A percentile compares a stretch with the other conserved stretches of the same genome.
Evolutionary conservation across 768 basidiomycete genomes (phyloP).

Genomic region (Strobilomyces echinocephalus): DNA sequence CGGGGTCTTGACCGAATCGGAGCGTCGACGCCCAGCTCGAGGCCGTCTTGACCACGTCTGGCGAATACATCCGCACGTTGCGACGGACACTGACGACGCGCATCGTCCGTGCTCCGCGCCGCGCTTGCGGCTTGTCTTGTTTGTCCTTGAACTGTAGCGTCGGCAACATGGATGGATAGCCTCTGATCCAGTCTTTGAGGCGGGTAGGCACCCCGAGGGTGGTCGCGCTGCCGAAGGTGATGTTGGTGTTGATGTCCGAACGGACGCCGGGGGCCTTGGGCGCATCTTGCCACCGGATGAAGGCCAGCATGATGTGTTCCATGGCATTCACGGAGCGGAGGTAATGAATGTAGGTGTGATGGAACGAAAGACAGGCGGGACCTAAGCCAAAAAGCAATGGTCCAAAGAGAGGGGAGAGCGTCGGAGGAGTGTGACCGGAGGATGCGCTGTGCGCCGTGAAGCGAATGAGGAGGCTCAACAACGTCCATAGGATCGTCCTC

Average conservation of each 20-base stretch:
- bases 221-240: slow-evolving; percentile 45
- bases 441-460: slow-evolving; percentile 78
- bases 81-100: slow-evolving; percentile 72
- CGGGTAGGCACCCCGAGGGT: slow-evolving; percentile 72
- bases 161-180: slow-evolving; percentile 80
- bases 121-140: slow-evolving; percentile 53
- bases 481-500: slow-evolving; percentile 57
- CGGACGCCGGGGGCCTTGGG: slow-evolving; percentile 34
- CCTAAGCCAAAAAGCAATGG: slow-evolving; percentile 85
- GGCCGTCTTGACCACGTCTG: slow-evolving; percentile 71
- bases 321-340: slow-evolving; percentile 80
- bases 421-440: slow-evolving; percentile 88
- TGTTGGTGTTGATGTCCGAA: slow-evolving; percentile 29
- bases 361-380: slow-evolving; percentile 45
- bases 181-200: slow-evolving; percentile 88
- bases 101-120: slow-evolving; percentile 74
- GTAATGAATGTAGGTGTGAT: slow-evolving; percentile 62
- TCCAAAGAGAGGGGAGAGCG: slow-evolving; percentile 84
- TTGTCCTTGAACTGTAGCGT: slow-evolving; percentile 47
- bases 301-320: slow-evolving; percentile 90
- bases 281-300: slow-evolving; percentile 77
- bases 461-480: slow-evolving; percentile 77
- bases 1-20: slow-evolving; percentile 17
- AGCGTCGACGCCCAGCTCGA: slow-evolving; percentile 44
- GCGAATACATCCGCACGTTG: slow-evolving; percentile 83